These are phyloP conservation scores for Boletus barrowsii DNA, from an alignment of 768 basidiomycete species.

Conservation along the genomic window DNA sequence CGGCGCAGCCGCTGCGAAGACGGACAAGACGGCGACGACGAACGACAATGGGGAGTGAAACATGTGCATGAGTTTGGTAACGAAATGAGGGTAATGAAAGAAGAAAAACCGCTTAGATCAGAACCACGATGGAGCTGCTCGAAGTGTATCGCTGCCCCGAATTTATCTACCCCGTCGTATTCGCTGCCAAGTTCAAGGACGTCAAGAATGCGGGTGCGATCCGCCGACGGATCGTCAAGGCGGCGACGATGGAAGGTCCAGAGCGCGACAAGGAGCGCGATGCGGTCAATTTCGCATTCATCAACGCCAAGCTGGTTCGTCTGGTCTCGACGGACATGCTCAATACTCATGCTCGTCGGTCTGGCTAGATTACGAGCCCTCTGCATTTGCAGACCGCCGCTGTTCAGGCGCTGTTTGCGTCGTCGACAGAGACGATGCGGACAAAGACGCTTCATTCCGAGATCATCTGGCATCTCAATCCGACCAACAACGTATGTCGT, in stretches of 20 bases:
- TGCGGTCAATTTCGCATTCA: conserved; percentile 86
- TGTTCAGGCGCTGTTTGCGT: conserved; percentile 74
- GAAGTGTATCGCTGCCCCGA: conserved; percentile 56
- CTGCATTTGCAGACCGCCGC: conserved; percentile 83
- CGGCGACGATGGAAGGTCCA: conserved; percentile 55
- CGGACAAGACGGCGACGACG: conserved; percentile 29
- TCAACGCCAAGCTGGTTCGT: conserved; percentile 80
- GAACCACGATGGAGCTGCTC: conserved; percentile 37
- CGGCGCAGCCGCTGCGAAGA: conserved; percentile 35
- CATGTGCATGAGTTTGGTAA: background rate
- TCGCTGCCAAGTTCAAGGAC: conserved; percentile 63
- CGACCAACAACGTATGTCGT: conserved; percentile 72
- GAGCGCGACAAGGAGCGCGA: conserved; percentile 68
- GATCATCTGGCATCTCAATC: conserved; percentile 82
- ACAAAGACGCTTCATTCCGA: conserved; percentile 92
- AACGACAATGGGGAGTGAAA: conserved; percentile 20
- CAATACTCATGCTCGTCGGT: conserved; percentile 4
- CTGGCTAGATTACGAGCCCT: conserved; percentile 74
- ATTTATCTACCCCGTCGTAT: conserved; percentile 44
- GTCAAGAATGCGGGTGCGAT: conserved; percentile 64
- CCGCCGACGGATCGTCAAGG: conserved; percentile 64
- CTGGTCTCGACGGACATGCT: background rate
- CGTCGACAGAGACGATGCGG: conserved; percentile 53
- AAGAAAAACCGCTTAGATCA: conserved; percentile 4
- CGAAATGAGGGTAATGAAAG: too few species aligned